Evolutionary conservation across 495 filamentous ascomycete genomes (phyloP), one percentile per base, ranked within the genome.

Genomic region (Xylaria telfairii): DNA sequence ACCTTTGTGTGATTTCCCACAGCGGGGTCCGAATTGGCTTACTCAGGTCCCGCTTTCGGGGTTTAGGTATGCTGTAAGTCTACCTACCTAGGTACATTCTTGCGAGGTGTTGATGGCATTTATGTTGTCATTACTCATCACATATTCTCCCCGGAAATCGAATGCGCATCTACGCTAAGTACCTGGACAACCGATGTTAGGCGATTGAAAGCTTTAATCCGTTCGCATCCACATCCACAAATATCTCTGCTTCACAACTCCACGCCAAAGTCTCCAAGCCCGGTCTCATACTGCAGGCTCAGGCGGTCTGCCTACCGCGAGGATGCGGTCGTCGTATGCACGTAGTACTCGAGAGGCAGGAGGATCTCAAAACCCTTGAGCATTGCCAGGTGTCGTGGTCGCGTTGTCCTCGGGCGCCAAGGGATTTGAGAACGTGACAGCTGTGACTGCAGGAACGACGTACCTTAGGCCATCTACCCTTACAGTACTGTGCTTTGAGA

Each of bases 1-100:
- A 34, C 61, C 21, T 28, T 39, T 24, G 49, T 65, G 64, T 32
- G 26, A 44, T 17, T 26, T 39, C 51, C 26, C 65, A 68, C 65
- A 68, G 65, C 65, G 65, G 65, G 65, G 65, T 68, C 12, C 17
- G n/a, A 21, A 37, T 49, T n/a, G 54, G 65, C 65, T 68, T 68
- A 68, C 65, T 68, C 65, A 57, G 65, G 65, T 44, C 65, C 65
- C 65, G 54, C 65, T 60, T 53, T 59, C 65, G 51, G 51, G 9
- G 15, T 7, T 44, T 66, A 41, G 26, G 26, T 17, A 21, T 54
- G 24, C 51, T 13, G 24, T 28, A 54, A 54, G 51, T 54, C 26
- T 37, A 37, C 34, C 34, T n/a, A n/a, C n/a, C n/a, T n/a, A n/a
- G n/a, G n/a, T n/a, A n/a, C n/a, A n/a, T n/a, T n/a, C n/a, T n/a